Evolutionary conservation across 805 yeast species (phyloP), one percentile per base, ranked within the genome.

Genomic region (Kodamaea jinghongensis): DNA sequence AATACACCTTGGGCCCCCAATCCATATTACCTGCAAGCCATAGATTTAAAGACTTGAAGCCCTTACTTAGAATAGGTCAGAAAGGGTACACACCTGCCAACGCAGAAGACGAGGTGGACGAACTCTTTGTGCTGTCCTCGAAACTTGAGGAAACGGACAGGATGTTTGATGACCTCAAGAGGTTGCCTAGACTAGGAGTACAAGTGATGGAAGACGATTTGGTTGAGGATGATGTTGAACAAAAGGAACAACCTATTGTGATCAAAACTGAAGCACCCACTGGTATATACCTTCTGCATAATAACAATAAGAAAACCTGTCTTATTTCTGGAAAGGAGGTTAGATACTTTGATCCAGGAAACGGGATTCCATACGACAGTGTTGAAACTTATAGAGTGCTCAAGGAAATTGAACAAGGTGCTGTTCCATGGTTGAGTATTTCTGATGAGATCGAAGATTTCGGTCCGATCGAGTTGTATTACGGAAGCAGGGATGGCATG

Each of bases 291-390:
- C 65, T 83, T 42, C 38, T 28, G 31, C 83, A 88, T 29, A 86
- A 72, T 58, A 88, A 86, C 20, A 71, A 72, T 37, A 81, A 78
- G 59, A 75, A 79, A 61, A 61, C 72, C 51, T 84, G 96, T 71
- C 67, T 82, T 17, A 79, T 90, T 31, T 80, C 88, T 2, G 96
- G 96, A 2, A 75, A 75, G 36, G 81, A 80, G 34, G 95, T 93
- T 12, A 75, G 79, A 53, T 91, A 87, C 60, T 81, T 84, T 47
- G 98, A 91, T 66, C 98, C 98, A 0, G 73, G 78, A 27, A 80
- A 84, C 20, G 96, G 96, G 27, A 76, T 93, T 38, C 95, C 96
- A 2, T 93, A 93, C 61, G 75, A 82, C 36, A 83, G 82, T 47
- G 85, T 88, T 45, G 90, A 84, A 34, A 82, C 91, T n/a, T 88